Base-by-base conservation (phyloP, 805 yeast species). In the Candida tammaniensis region DNA sequence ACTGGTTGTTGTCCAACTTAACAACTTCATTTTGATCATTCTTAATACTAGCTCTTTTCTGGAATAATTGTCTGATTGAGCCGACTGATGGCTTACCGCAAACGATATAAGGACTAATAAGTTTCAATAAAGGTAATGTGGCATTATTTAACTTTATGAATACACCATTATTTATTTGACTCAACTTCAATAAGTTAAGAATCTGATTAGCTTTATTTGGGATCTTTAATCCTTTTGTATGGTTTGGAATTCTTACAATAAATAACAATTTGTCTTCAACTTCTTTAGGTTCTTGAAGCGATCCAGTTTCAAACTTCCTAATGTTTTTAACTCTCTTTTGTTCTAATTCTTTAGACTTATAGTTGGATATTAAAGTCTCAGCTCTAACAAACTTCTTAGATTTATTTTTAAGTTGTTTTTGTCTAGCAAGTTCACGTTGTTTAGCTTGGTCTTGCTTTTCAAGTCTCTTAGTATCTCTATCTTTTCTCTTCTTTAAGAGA, bases 401-500 rank as follows among this genome's bases (percentile, higher is more conserved):
- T 35, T 64, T 61, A 42, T 67, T 62, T 40, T 63, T 57, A 34
- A 56, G 59, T 44, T 68, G 71, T 34, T 49, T 54, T 40, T 68
- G 61, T 43, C 64, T 68, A 31, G 64, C 70, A 35, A 68, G 70
- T 27, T 62, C 65, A 56, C 72, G 76, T 48, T 67, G 61, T 43
- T 69, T 69, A 11, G 80, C 80, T 36, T 71, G 70, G 44, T 80
- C 84, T 57, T 82, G 91, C 52, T 81, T 84, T 56, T 80, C 85
- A 35, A 83, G 49, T 56, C 88, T 74, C 46, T 80, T 67, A 57
- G 82, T 69, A 56, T 84, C 91, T 40, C 82, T 83, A 53, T 82
- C 76, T 66, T 83, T 85, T 63, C 94, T 78, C 67, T 84, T 85
- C 53, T 80, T 78, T 43, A 85, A 70, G 47, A 85, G 75, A 36